Percentiles rank a stretch among this genome's conserved stretches.
Conservation (phyloP, 345 rosid species). For the Pseudoturritis turrita region DNA sequence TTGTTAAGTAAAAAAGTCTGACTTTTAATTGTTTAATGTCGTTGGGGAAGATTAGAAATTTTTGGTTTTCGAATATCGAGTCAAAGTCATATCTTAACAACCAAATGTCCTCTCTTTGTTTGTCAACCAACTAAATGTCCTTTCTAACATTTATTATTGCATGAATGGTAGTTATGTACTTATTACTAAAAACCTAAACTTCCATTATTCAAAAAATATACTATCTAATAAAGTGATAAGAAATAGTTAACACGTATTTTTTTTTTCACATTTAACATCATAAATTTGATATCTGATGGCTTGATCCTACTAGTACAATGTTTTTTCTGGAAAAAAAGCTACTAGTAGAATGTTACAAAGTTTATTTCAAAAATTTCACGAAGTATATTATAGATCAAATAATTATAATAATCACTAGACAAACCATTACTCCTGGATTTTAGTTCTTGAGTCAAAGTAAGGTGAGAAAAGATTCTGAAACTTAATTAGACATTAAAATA, state of each 20-base stretch:
- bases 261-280: too few relatives aligned
- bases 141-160: constrained; percentile 4
- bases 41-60: constrained; percentile 16
- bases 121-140: not conserved
- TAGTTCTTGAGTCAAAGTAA: not conserved
- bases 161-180: not conserved
- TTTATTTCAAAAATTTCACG: not conserved
- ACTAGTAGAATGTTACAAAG: not conserved
- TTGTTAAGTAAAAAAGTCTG: not conserved
- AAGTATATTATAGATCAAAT: not conserved
- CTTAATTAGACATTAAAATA: not conserved
- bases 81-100: constrained; percentile 12
- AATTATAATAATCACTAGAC: not conserved
- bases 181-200: not conserved
- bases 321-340: not conserved
- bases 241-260: not conserved
- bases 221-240: not conserved
- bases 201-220: not conserved
- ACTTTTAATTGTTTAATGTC: not conserved
- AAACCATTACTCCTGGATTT: not conserved
- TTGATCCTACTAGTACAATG: not conserved
- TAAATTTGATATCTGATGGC: not conserved
- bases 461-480: not conserved
- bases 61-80: not conserved
- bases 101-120: not conserved